Percentiles rank a stretch among this genome's conserved stretches.
Evolutionary conservation across 2,329 filamentous ascomycete species (phyloP).

Genomic region (Neocatenulostroma microsporum): DNA sequence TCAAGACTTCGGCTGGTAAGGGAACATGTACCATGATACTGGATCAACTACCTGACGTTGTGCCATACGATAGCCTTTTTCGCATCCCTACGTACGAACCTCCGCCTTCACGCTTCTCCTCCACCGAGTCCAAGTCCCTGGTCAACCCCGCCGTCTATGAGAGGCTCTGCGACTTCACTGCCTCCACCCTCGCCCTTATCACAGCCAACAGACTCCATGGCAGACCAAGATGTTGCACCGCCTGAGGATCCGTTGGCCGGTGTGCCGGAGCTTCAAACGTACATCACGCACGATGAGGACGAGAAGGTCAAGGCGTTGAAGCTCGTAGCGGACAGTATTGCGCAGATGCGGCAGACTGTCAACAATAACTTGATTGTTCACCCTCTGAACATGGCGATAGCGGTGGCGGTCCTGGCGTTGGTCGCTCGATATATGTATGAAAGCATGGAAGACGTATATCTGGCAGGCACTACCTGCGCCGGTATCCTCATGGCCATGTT

Average conservation of each 20-base stretch:
- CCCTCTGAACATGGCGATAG: conserved; percentile 38
- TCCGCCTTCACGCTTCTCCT: conserved; percentile 55
- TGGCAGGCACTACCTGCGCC: conserved; percentile 49
- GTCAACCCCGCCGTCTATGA: conserved; percentile 54
- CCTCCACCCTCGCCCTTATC: conserved; percentile 42
- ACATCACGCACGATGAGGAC: conserved; percentile 40
- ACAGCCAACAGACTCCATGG: conserved; percentile 23
- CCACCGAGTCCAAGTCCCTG: conserved; percentile 56
- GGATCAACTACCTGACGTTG: background rate
- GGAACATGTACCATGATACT: too few relatives aligned
- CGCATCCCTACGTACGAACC: conserved; percentile 70
- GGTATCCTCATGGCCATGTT: conserved; percentile 59
- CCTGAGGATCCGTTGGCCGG: conserved; percentile 39
- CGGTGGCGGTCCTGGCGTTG: conserved; percentile 33
- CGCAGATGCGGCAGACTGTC: conserved; percentile 68
- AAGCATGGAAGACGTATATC: conserved; percentile 39
- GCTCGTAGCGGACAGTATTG: conserved; percentile 72
- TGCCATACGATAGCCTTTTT: conserved; percentile 58
- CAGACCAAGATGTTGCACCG: conserved; percentile 17
- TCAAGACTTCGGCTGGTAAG: conserved; percentile 31
- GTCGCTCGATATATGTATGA: conserved; percentile 36
- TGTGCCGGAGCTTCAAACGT: conserved; percentile 58
- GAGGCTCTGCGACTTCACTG: conserved; percentile 41
- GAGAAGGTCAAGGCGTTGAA: conserved; percentile 62
- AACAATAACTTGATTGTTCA: conserved; percentile 57